These are phyloP conservation scores for Phytophthora citrophthora DNA, from an alignment of 352 stramenopile genomes.

Conservation along the genomic window DNA sequence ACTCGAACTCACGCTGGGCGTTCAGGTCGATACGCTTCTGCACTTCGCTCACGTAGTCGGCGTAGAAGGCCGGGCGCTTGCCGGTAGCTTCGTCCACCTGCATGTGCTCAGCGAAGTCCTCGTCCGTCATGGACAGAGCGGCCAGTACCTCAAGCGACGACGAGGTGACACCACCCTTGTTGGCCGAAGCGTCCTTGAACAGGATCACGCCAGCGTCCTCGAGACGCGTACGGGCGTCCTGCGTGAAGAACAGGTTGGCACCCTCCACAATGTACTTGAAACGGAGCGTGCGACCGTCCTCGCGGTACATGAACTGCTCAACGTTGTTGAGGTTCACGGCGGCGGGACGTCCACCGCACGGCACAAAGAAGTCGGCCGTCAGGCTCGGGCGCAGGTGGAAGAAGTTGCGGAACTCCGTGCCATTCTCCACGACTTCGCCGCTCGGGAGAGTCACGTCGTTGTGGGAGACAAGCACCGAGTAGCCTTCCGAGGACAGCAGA, in stretches of 20 bases:
- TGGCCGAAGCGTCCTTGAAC: constrained; percentile 96
- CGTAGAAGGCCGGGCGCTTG: constrained; percentile 74
- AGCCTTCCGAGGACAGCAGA: constrained; percentile 73
- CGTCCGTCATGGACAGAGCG: constrained; percentile 73
- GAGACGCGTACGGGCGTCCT: constrained; percentile 93
- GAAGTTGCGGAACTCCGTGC: constrained; percentile 95
- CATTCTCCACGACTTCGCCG: constrained; percentile 90
- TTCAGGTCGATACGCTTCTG: constrained; percentile 84
- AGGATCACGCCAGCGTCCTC: constrained; percentile 96
- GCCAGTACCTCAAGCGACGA: constrained; percentile 83
- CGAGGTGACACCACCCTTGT: constrained; percentile 86
- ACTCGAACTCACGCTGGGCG: constrained; percentile 83
- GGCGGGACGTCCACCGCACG: constrained; percentile 94
- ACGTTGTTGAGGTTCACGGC: constrained; percentile 97
- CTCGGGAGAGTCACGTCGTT: constrained; percentile 76
- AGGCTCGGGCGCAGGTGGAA: constrained; percentile 95
- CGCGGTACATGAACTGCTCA: constrained; percentile 86
- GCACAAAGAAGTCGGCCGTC: constrained; percentile 97
- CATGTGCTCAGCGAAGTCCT: constrained; percentile 86
- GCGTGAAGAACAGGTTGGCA: constrained; percentile 97
- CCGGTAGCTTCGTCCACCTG: constrained; percentile 66
- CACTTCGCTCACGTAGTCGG: constrained; percentile 80
- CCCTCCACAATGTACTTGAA: constrained; percentile 97
- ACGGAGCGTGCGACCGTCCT: constrained; percentile 80
- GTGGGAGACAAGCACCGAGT: constrained; percentile 70